Base-by-base conservation (phyloP, 108 stramenopile species). In the Pseudonitzschia pungens region DNA sequence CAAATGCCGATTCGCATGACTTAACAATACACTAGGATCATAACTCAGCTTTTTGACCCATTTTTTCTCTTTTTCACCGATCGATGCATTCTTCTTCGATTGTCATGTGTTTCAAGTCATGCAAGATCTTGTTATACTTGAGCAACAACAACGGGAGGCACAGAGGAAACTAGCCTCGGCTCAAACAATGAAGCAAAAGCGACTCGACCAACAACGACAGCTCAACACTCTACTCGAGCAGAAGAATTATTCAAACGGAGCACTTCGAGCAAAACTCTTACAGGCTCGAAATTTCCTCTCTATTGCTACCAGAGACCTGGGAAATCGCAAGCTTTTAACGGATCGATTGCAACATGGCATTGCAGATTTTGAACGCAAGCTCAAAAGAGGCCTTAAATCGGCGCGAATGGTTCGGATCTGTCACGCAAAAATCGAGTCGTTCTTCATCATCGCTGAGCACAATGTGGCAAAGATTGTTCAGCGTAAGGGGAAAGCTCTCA, bases 71-170 rank as follows among this genome's bases (percentile, higher is more conserved):
- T 0, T 51, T 14, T 5, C 27, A 12, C 18, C 43, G 9, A 0
- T 41, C 24, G 40, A 68, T 42, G 66, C 9, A 21, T 32, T 26
- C 14, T 48, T 52, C 45, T 4, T 48, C 14, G 16, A 56, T n/a
- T 24, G 14, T 22, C 10, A 58, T 44, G 8, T 64, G 41, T 52
- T 31, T 41, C 28, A 54, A 91, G 90, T 94, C 31, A 79, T 89
- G 59, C 78, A 87, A 31, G 91, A 94, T 81, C 87, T 94, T 29
- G 83, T 74, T 16, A 83, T 92, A 40, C 87, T 94, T 16, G 90
- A 91, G 53, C 84, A 88, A 51, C 93, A 94, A 68, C 93, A 91
- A 68, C 83, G 68, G n/a, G 93, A 94, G 16, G 87, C 91, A 18
- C 76, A 86, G 58, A 88, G 83, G 21, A 83, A 84, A 74, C 84